Percentiles rank a stretch among this genome's conserved stretches.
These are phyloP conservation scores for Pseudocercospora vitis DNA, from an alignment of 2,329 filamentous ascomycete genomes.

Conservation along the genomic window DNA sequence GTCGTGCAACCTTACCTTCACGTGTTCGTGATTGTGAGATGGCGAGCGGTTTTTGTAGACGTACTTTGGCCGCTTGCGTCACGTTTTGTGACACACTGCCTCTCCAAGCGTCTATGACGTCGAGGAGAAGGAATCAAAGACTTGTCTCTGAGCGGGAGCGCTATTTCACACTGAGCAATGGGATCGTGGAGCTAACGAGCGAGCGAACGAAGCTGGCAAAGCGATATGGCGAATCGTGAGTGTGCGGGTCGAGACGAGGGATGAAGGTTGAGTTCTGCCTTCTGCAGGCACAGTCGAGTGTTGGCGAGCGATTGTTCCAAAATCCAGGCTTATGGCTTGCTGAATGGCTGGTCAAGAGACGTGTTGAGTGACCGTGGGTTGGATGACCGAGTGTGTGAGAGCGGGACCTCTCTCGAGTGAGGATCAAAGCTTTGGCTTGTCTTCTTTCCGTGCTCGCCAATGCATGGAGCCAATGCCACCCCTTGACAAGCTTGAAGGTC, in stretches of 20 bases:
- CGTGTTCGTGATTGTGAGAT: slow-evolving; percentile 38
- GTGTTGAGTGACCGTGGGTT: slow-evolving; percentile 3
- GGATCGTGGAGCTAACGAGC: slow-evolving; percentile 18
- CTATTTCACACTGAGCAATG: slow-evolving; percentile 68
- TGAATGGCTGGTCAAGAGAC: neutral
- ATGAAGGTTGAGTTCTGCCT: slow-evolving; percentile 16
- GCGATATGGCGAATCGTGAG: slow-evolving; percentile 27
- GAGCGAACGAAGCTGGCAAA: slow-evolving; percentile 27
- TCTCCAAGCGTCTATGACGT: slow-evolving; percentile 47
- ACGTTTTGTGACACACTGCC: slow-evolving; percentile 51
- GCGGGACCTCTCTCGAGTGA: slow-evolving; percentile 87
- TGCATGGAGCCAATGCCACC: slow-evolving; percentile 12
- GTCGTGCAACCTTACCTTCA: slow-evolving; percentile 20
- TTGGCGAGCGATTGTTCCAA: slow-evolving; percentile 11
- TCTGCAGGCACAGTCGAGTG: neutral
- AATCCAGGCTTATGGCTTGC: slow-evolving; percentile 7
- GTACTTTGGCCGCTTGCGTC: slow-evolving; percentile 78
- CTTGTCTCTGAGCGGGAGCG: slow-evolving; percentile 83
- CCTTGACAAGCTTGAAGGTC: slow-evolving; percentile 4
- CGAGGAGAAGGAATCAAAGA: slow-evolving; percentile 87
- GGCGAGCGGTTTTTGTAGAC: slow-evolving; percentile 86
- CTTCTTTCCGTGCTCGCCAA: slow-evolving; percentile 48
- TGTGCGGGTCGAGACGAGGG: slow-evolving; percentile 11
- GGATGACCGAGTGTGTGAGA: slow-evolving; percentile 27
- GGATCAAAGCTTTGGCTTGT: slow-evolving; percentile 95